Base-by-base conservation (phyloP, 768 basidiomycete species). In the Saitozyma podzolica region DNA sequence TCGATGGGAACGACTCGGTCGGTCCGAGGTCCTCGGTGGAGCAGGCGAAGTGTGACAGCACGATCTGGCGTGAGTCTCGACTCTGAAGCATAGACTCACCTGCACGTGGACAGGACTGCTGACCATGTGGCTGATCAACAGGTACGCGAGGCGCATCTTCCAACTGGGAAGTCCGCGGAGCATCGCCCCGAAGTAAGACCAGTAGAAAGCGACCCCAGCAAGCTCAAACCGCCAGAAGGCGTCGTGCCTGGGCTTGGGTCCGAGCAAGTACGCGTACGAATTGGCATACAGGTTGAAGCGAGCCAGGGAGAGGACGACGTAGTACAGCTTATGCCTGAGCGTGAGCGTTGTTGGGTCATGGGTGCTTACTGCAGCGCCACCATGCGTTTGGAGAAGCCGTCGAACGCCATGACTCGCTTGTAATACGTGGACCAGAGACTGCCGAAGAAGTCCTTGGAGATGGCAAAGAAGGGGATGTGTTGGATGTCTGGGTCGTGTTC, bases 11-110 rank as follows among this genome's bases (percentile, higher is more conserved):
- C 0, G 92, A 94, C 76, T 99, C 96, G 39, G 82, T 81, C 0
- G 91, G 91, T 11, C 94, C 94, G 17, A 97, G 83, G 75, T 97
- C 95, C 9, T 83, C 88, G 2, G 93, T 94, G 11, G 95, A 92
- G 83, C 93, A 92, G 54, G 91, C 89, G 78, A 94, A 99, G 82
- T 99, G 96, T 8, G 96, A 99, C 37, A 98, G 86, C 1, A 97
- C 94, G 70, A 99, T 98, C 83, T 84, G 68, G 2, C 29, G 9
- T 43, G 13, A 56, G 43, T 49, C n/a, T 54, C 56, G 29, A 64
- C 42, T 50, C 41, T 17, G 47, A 60, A 39, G 29, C 39, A 16
- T 41, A 16, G 16, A 59, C 83, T 61, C 71, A 90, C 95, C 86
- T 97, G 96, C 40, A 98, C 86, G 74, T 99, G 96, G 20, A 99